These are phyloP conservation scores for Podaxis sp. DNA, from an alignment of 768 basidiomycete genomes.

Conservation along the genomic window DNA sequence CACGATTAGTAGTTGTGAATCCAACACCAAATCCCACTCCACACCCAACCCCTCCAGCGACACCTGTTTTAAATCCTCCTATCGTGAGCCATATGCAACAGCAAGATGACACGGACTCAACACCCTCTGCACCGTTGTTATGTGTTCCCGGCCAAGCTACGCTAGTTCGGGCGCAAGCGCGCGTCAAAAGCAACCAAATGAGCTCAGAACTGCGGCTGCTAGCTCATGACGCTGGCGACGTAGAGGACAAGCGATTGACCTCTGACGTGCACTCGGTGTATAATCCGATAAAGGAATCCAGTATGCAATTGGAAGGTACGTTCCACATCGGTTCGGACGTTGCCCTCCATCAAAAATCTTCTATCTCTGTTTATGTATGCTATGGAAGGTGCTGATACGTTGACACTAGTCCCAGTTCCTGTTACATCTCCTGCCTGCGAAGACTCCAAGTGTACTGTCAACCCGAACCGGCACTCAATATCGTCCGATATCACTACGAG, in stretches of 20 bases:
- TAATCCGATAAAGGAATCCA: neutral
- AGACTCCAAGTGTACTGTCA: neutral
- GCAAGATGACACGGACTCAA: neutral
- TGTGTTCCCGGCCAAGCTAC: slow-evolving; percentile 8
- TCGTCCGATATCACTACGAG: slow-evolving; percentile 18
- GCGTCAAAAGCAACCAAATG: neutral
- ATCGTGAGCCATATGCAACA: neutral
- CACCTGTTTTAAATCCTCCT: slow-evolving; percentile 41
- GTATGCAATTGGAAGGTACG: neutral
- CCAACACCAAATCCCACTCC: slow-evolving; percentile 77
- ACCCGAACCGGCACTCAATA: slow-evolving; percentile 18
- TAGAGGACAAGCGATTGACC: neutral
- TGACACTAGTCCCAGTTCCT: neutral
- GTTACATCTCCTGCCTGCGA: neutral
- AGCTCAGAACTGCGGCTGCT: neutral
- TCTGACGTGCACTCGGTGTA: neutral
- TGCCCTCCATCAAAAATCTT: neutral
- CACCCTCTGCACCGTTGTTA: neutral
- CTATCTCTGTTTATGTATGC: neutral
- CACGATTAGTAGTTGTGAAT: slow-evolving; percentile 66
- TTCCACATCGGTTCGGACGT: neutral
- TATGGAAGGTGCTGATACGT: neutral
- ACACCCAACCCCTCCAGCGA: slow-evolving; percentile 77
- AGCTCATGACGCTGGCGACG: neutral
- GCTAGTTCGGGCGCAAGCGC: slow-evolving; percentile 1